Conservation (phyloP, 2,329 filamentous ascomycete genomes). For the Clarireedia homoeocarpa region DNA sequence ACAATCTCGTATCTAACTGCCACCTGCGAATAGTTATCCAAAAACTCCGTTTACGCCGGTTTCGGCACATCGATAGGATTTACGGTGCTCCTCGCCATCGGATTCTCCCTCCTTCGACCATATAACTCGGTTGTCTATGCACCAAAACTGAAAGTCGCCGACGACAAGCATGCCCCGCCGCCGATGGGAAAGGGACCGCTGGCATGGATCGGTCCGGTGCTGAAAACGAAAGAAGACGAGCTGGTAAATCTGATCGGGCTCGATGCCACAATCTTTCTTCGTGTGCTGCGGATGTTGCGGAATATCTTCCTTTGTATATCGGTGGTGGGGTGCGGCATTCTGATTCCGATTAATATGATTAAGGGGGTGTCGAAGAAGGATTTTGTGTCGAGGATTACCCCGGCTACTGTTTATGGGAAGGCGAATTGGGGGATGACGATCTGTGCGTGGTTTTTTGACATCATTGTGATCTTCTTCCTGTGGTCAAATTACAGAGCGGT, state of each 20-base stretch:
- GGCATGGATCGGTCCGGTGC: constrained; percentile 75
- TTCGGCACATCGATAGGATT: constrained; percentile 72
- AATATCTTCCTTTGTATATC: constrained; percentile 75
- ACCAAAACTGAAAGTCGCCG: constrained; percentile 85
- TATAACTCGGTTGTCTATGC: constrained; percentile 92
- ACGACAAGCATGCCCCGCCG: constrained; percentile 82
- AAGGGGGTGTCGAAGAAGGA: constrained; percentile 28
- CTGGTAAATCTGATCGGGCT: constrained; percentile 78
- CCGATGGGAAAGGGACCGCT: constrained; percentile 80
- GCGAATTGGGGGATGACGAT: constrained; percentile 53
- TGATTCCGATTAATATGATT: constrained; percentile 72
- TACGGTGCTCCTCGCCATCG: constrained; percentile 63
- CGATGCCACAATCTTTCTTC: constrained; percentile 85
- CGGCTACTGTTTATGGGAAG: constrained; percentile 43
- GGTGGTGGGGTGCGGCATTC: constrained; percentile 64
- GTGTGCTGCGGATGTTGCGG: constrained; percentile 83
- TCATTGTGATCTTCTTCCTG: constrained; percentile 70
- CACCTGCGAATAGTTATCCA: constrained; percentile 18
- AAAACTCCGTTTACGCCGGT: constrained; percentile 66
- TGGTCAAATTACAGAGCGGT: constrained; percentile 87
- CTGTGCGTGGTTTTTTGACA: constrained; percentile 58
- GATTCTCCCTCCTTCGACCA: constrained; percentile 84
- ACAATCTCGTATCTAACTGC: too few relatives aligned
- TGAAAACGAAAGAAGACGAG: constrained; percentile 68
- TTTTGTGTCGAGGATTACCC: constrained; percentile 53